Conservation (phyloP, 1,284 basidiomycete genomes). For the Leucoagaricus sp. region DNA sequence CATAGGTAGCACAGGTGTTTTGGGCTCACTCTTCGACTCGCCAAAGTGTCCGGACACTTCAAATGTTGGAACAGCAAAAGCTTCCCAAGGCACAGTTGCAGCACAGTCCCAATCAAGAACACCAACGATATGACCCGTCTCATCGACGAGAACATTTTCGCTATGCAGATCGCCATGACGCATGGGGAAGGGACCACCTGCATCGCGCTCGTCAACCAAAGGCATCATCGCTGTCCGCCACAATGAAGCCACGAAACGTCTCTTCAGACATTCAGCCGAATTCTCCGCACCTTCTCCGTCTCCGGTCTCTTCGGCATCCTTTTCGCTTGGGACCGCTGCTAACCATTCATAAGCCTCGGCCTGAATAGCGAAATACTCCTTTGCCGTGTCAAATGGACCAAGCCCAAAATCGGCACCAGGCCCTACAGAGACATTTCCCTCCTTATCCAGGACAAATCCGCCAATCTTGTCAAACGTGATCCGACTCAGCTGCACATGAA, state of each 20-base stretch:
- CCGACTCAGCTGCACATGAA: conserved; percentile 38
- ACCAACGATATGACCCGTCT: conserved; percentile 37
- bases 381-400: conserved; percentile 36
- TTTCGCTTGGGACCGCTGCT: conserved; percentile 29
- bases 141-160: conserved; percentile 40
- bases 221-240: conserved; percentile 40
- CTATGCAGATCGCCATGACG: conserved; percentile 41
- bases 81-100: conserved; percentile 41
- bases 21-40: conserved; percentile 23
- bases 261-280: conserved; percentile 24
- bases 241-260: conserved; percentile 36
- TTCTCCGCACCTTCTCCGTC: conserved; percentile 21
- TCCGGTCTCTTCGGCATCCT: conserved; percentile 25
- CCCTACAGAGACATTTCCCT: conserved; percentile 33
- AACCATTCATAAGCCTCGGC: conserved; percentile 38
- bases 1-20: conserved; percentile 3
- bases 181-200: conserved; percentile 39
- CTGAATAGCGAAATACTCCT: conserved; percentile 36
- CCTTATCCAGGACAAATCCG: conserved; percentile 33
- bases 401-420: conserved; percentile 41
- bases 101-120: conserved; percentile 43
- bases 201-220: conserved; percentile 36
- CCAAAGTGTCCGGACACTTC: conserved; percentile 38
- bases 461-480: conserved; percentile 39
- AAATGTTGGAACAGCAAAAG: conserved; percentile 39